These are phyloP conservation scores for Saccharomyces jurei DNA, from an alignment of 805 yeast species.

Conservation along the genomic window DNA sequence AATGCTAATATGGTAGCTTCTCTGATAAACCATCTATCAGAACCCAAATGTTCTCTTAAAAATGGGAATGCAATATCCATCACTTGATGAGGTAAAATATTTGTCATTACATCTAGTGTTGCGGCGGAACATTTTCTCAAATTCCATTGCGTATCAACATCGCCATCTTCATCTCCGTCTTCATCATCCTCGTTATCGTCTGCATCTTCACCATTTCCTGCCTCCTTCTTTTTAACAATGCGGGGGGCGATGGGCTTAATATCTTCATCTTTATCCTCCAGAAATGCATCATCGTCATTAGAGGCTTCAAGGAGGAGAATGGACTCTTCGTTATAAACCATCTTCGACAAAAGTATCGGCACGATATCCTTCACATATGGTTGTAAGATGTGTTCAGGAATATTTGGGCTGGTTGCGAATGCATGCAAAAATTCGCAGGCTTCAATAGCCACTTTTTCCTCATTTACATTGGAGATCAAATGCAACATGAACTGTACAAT, in stretches of 20 bases:
- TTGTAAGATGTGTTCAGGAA: conserved; percentile 45
- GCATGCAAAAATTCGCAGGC: conserved; percentile 88
- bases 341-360: conserved; percentile 70
- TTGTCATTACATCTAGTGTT: conserved; percentile 74
- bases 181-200: conserved; percentile 55
- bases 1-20: conserved; percentile 91
- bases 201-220: conserved; percentile 29
- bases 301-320: conserved; percentile 50
- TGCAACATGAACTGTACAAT: conserved; percentile 78
- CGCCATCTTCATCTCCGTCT: conserved; percentile 66
- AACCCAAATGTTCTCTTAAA: conserved; percentile 59
- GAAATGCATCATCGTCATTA: conserved; percentile 62
- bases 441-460: conserved; percentile 76
- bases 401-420: conserved; percentile 52
- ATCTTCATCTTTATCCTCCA: conserved; percentile 81
- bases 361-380: conserved; percentile 55
- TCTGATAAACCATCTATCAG: conserved; percentile 77
- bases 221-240: conserved; percentile 39
- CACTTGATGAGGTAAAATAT: conserved; percentile 58
- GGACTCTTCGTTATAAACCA: conserved; percentile 86
- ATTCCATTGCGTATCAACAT: conserved; percentile 73
- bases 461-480: conserved; percentile 48
- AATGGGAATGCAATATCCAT: conserved; percentile 63
- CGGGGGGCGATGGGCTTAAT: conserved; percentile 75
- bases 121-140: conserved; percentile 92